Conservation (phyloP, 192 early-diverging fungal genomes). For the Linnemannia schmuckeri region DNA sequence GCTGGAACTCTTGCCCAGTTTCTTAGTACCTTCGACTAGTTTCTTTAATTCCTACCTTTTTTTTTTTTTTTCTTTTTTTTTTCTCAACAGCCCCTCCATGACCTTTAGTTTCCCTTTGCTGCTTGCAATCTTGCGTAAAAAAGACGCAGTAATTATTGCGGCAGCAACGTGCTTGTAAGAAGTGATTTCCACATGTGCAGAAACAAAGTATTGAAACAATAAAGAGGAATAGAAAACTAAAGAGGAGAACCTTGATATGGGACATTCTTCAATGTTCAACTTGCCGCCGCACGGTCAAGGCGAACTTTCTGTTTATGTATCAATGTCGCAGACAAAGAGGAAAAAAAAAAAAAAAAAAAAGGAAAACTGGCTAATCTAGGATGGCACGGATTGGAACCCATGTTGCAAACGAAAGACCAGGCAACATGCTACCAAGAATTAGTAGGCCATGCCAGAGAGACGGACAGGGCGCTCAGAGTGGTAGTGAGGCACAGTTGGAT, state of each 20-base stretch:
- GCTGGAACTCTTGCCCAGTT: too few species aligned
- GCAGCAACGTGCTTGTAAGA: too few species aligned
- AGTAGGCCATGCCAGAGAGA: slow-evolving; percentile 36
- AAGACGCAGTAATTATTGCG: too few species aligned
- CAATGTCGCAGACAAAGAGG: background rate
- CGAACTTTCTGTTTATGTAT: background rate
- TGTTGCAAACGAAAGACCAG: background rate
- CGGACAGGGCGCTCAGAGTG: slow-evolving; percentile 26
- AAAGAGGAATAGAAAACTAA: too few species aligned
- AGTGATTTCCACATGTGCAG: too few species aligned
- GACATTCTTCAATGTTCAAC: background rate
- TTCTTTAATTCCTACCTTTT: background rate
- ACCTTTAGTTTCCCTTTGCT: background rate
- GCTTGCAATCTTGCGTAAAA: background rate
- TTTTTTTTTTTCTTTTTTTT: slow-evolving; percentile 14
- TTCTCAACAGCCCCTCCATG: background rate
- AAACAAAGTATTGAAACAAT: too few species aligned
- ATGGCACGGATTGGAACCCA: background rate
- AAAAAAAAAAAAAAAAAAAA: background rate
- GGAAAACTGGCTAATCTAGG: background rate
- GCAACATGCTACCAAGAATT: background rate
- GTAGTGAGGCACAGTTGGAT: slow-evolving; percentile 39
- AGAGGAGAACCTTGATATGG: background rate
- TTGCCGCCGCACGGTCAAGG: background rate
- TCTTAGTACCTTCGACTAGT: too few species aligned